Evolutionary conservation across 345 rosid species (phyloP).

Genomic region (Salix caprea): DNA sequence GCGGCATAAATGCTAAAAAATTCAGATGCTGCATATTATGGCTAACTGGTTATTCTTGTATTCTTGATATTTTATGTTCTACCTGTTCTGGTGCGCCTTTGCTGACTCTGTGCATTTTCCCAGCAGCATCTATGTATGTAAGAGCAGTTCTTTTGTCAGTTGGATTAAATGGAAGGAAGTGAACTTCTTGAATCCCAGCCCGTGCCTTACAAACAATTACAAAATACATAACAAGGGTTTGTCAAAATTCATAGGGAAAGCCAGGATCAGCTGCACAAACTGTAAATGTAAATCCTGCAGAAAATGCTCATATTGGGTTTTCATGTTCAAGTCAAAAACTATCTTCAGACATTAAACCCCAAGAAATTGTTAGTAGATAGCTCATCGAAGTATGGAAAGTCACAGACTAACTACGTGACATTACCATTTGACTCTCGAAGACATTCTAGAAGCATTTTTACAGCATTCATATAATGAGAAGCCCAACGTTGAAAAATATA

Average conservation of each 20-base stretch:
- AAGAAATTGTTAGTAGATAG: background rate
- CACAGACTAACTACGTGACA: background rate
- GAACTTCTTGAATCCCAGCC: constrained; percentile 34
- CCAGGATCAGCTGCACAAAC: background rate
- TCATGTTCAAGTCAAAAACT: background rate
- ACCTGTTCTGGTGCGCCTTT: constrained; percentile 36
- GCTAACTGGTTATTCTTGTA: background rate
- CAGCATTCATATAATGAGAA: background rate
- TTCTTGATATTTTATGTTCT: background rate
- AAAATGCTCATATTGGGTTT: background rate
- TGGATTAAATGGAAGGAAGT: constrained; percentile 42
- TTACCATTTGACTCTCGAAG: background rate
- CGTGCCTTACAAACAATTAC: constrained; percentile 25
- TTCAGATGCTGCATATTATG: background rate
- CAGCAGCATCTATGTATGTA: constrained; percentile 25
- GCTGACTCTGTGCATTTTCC: constrained; percentile 28
- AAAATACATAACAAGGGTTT: background rate
- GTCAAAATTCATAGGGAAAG: background rate
- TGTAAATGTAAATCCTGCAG: background rate
- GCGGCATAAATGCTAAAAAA: background rate
- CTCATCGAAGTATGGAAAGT: background rate
- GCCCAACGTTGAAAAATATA: background rate
- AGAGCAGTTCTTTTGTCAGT: constrained; percentile 42
- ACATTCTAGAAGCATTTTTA: background rate
- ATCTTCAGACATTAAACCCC: background rate